Percentiles rank a stretch among this genome's conserved stretches.
These are phyloP conservation scores for Neurospora sp. DNA, from an alignment of 495 filamentous ascomycete genomes.

Conservation along the genomic window DNA sequence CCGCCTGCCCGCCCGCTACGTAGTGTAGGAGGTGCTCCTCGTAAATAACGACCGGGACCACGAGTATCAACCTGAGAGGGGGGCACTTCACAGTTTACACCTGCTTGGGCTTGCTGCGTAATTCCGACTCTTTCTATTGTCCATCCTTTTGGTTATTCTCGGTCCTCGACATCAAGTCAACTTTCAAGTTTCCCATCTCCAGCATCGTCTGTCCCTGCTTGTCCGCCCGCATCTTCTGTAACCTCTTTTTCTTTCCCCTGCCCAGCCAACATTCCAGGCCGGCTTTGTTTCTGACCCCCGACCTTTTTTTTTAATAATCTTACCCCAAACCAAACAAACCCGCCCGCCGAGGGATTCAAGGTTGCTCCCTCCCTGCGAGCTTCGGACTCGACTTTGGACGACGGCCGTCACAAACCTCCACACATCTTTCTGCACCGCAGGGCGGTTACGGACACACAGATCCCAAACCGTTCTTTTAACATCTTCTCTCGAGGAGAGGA, in stretches of 20 bases:
- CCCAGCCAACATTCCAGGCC: neutral
- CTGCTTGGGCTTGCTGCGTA: neutral
- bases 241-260: neutral
- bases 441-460: conserved; percentile 17
- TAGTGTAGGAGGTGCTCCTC: neutral
- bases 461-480: neutral
- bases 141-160: neutral
- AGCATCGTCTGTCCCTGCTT: neutral
- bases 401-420: neutral
- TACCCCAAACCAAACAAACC: neutral
- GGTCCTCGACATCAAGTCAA: neutral
- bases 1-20: neutral
- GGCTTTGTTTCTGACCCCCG: neutral
- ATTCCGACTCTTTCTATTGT: neutral
- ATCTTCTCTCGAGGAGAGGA: conserved; percentile 3
- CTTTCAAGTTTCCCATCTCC: neutral
- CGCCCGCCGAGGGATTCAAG: neutral
- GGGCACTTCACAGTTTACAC: neutral
- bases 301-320: neutral
- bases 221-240: neutral
- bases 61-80: neutral
- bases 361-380: neutral
- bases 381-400: neutral
- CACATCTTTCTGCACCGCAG: conserved; percentile 17
- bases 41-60: neutral